These are phyloP conservation scores for Iris pallida DNA, from an alignment of 116 monocot genomes.

Conservation along the genomic window DNA sequence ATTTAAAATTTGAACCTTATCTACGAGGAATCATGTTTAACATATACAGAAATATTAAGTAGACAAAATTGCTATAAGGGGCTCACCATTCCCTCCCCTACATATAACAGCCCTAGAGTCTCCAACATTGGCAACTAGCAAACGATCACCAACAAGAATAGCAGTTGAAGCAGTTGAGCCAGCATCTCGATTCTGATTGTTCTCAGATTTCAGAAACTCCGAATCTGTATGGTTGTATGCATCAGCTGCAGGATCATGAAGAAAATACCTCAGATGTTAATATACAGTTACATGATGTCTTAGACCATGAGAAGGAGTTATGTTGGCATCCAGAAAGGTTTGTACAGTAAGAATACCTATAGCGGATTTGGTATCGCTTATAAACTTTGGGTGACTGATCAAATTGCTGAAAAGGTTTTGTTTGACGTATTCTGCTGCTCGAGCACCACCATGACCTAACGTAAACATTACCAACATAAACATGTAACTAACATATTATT, in stretches of 20 bases:
- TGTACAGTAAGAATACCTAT: constrained; percentile 44
- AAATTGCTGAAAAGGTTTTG: constrained; percentile 92
- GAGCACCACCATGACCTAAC: constrained; percentile 86
- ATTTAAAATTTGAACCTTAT: not conserved
- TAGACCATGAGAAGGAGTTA: too few relatives aligned
- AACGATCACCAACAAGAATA: constrained; percentile 58
- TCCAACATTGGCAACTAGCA: constrained; percentile 74
- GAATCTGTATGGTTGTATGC: constrained; percentile 93
- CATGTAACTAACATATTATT: too few relatives aligned
- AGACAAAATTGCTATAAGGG: not conserved
- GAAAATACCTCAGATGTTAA: not conserved
- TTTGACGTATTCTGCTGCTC: constrained; percentile 94
- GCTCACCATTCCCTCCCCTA: constrained; percentile 57
- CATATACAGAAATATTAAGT: not conserved
- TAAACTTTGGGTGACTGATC: constrained; percentile 87
- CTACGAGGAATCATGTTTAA: constrained; percentile 4
- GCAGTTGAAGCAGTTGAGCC: constrained; percentile 84
- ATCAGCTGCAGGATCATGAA: constrained; percentile 49
- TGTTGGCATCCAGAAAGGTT: too few relatives aligned
- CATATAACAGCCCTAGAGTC: constrained; percentile 75
- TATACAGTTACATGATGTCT: too few relatives aligned
- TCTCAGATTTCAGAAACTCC: constrained; percentile 82
- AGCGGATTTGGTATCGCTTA: constrained; percentile 82
- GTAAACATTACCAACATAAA: not conserved
- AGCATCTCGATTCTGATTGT: constrained; percentile 62